Base-by-base conservation (phyloP, 2,329 filamentous ascomycete species). In the Dactylellina haptotyla region DNA sequence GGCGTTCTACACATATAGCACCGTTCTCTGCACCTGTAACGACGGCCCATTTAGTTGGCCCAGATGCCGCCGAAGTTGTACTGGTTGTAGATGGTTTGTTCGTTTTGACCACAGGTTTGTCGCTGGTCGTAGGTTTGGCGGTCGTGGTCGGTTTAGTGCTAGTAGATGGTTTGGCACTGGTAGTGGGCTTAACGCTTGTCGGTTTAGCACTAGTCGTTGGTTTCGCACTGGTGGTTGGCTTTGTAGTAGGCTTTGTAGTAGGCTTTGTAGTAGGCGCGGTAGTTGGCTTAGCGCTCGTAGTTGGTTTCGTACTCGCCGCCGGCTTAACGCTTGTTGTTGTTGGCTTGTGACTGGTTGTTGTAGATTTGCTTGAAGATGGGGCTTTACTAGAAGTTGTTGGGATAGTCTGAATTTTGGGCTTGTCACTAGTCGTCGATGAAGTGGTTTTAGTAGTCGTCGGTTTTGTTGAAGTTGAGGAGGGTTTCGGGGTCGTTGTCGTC, bases 11-110 rank as follows among this genome's bases (percentile, higher is more conserved):
- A 25, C 62, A 65, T 9, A 14, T 14, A 2, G 45, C 9, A 14
- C 59, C 59, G 18, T 43, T 37, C 14, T 54, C 34, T 6, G 59
- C 48, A 9, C 59, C 59, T 8, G 6, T 54, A 30, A 64, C 12
- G n/a, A 48, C 16, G 6, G 59, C 43, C 25, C 28, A 46, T 32
- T 43, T 16, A 16, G 41, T 59, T 4, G 57, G 2, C 6, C 28
- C 34, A 10, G 48, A 53, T 16, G 26, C 25, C 1, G 48, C 32
- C 3, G 6, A 41, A 28, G 32, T 14, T 26, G 23, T 53, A 5
- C 12, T 45, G 18, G 43, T 41, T 12, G 46, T n/a, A 4, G 25
- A 3, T n/a, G 46, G 4, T 30, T 34, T 37, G 23, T 34, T 56
- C 2, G 18, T 39, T 25, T 16, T 34, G 32, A 6, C 30, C n/a